Conservation (phyloP, 371 early-diverging fungal species). For the Phascolomyces articulosus region DNA sequence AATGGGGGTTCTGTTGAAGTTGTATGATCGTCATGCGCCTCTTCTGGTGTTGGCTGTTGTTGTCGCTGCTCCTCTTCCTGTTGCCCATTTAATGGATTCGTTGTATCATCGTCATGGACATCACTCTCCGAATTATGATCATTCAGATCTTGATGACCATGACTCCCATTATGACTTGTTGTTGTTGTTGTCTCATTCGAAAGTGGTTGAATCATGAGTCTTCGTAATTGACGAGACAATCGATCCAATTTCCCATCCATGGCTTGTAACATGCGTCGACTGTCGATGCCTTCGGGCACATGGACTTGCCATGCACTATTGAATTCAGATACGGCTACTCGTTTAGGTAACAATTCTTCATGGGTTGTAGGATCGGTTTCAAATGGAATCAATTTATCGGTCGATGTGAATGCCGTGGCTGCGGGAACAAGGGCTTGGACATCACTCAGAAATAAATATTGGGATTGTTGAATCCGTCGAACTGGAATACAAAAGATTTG, state of each 20-base stretch:
- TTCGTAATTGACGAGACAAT: slow-evolving; percentile 18
- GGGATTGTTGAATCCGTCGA: slow-evolving; percentile 29
- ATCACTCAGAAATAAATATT: slow-evolving; percentile 38
- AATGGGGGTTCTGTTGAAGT: no score
- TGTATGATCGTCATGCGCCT: no score
- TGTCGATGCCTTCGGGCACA: slow-evolving; percentile 24
- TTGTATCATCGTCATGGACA: no score
- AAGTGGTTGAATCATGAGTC: background rate
- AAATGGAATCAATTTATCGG: slow-evolving; percentile 44
- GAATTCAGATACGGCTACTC: slow-evolving; percentile 28
- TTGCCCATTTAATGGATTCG: no score
- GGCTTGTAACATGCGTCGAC: slow-evolving; percentile 15
- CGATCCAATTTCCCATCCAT: slow-evolving; percentile 38
- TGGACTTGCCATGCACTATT: slow-evolving; percentile 39
- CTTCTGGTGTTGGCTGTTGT: no score
- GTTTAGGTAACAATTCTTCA: slow-evolving; percentile 30
- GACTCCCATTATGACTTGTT: background rate
- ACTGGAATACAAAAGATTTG: slow-evolving; percentile 40
- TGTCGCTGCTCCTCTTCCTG: background rate
- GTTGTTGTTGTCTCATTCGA: background rate
- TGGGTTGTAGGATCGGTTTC: slow-evolving; percentile 26
- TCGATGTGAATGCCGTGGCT: slow-evolving; percentile 40
- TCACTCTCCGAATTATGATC: no score
- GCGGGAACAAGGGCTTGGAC: slow-evolving; percentile 38
- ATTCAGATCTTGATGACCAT: no score